Base-by-base conservation (phyloP, 805 yeast species). In the Spathaspora passalidarum region DNA sequence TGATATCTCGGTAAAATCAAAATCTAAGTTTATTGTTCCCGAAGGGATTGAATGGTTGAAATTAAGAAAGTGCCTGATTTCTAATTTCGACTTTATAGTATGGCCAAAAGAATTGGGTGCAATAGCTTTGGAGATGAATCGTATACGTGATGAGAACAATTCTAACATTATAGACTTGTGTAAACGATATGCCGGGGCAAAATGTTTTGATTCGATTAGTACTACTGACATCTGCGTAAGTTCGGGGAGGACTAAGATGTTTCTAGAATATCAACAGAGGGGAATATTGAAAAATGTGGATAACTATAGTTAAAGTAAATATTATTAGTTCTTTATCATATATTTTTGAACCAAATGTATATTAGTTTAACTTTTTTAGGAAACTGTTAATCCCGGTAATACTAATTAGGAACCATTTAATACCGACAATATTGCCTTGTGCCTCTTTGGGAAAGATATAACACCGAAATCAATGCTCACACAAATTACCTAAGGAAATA, bases 21-120 rank as follows among this genome's bases (percentile, higher is more conserved):
- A n/a, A n/a, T n/a, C n/a, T n/a, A 29, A 13, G 7, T 13, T 29
- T n/a, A 8, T 29, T 13, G 16, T 29, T 6, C 34, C 17, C 8
- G 34, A 29, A 13, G 34, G 34, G 14, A 29, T 29, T n/a, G 34
- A 29, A 13, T 29, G 34, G 16, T 29, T 29, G 16, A n/a, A 36
- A 35, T 10, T 36, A 26, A 36, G 22, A 20, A 20, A 20, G 13
- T 36, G 39, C 14, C 25, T 13, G n/a, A 9, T 36, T 13, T 5
- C 14, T 5, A 13, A 10, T 3, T 3, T 20, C 13, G 39, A 21
- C 2, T 36, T 10, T 36, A 21, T 20, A 1, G 11, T 11, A n/a
- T 36, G 39, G 39, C 39, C 39, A 20, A 20, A 36, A 20, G 22
- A 36, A 13, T 36, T 36, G 13, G 39, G 39, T 19, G 22, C 7